These are phyloP conservation scores for Boletus coccyginus DNA, from an alignment of 768 basidiomycete species.

Conservation along the genomic window DNA sequence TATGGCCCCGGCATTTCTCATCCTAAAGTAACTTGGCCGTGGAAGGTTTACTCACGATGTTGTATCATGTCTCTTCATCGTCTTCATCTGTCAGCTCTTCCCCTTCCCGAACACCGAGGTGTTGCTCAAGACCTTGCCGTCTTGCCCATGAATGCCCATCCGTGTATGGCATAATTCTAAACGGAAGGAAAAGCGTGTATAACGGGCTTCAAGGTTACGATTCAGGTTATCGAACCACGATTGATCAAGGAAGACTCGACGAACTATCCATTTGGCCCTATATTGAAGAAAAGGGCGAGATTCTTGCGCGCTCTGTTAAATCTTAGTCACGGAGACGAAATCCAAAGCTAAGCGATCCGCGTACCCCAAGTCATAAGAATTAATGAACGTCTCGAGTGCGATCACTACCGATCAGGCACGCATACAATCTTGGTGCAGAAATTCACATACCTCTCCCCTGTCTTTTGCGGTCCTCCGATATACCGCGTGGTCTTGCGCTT, in stretches of 20 bases:
- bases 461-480: constrained; percentile 68
- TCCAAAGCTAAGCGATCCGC: constrained; percentile 13
- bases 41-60: constrained; percentile 3
- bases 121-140: constrained; percentile 57
- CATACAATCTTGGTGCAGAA: not conserved
- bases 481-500: constrained; percentile 81
- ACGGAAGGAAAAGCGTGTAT: constrained; percentile 79
- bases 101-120: constrained; percentile 61
- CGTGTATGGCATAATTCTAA: constrained; percentile 76
- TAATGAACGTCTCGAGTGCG: constrained; percentile 64
- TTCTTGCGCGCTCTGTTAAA: constrained; percentile 51
- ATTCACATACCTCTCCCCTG: constrained; percentile 59
- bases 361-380: constrained; percentile 89
- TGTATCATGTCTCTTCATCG: constrained; percentile 29
- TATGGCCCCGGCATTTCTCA: constrained; percentile 79
- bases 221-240: not conserved
- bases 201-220: constrained; percentile 48
- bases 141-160: constrained; percentile 84
- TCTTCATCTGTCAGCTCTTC: constrained; percentile 91
- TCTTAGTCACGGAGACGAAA: not conserved
- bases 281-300: constrained; percentile 82
- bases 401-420: not conserved
- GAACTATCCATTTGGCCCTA: constrained; percentile 78
- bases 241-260: constrained; percentile 32
- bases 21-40: constrained; percentile 28